Evolutionary conservation across 768 basidiomycete genomes (phyloP).

Genomic region (Pleurotus sapidus): DNA sequence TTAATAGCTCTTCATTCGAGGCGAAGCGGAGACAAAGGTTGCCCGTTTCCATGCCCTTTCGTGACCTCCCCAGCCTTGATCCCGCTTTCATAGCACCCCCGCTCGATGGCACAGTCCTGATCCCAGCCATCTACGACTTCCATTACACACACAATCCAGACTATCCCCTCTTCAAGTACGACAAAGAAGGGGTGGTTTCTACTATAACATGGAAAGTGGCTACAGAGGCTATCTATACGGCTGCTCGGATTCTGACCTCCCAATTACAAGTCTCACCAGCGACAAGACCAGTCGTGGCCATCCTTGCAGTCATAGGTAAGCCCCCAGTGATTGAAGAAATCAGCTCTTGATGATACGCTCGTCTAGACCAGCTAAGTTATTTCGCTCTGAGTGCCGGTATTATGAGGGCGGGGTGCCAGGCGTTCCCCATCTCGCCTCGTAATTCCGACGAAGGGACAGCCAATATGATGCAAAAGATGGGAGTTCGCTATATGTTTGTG

Average conservation of each 20-base stretch:
- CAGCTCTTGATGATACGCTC: not conserved
- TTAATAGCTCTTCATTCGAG: not conserved
- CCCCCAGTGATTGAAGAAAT: not conserved
- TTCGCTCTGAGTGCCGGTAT: slow-evolving; percentile 31
- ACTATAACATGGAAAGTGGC: slow-evolving; percentile 17
- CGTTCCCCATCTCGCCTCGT: slow-evolving; percentile 37
- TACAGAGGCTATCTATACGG: slow-evolving; percentile 13
- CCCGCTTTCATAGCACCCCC: not conserved
- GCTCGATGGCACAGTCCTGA: slow-evolving; percentile 3
- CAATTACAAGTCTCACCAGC: not conserved
- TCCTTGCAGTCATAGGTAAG: slow-evolving; percentile 24
- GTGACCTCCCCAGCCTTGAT: not conserved
- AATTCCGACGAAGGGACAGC: slow-evolving; percentile 46
- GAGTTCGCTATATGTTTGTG: slow-evolving; percentile 21
- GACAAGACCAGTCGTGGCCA: slow-evolving; percentile 22
- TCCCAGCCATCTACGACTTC: slow-evolving; percentile 25
- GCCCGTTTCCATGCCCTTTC: not conserved
- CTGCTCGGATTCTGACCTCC: slow-evolving; percentile 10
- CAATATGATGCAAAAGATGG: slow-evolving; percentile 32
- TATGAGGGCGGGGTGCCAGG: slow-evolving; percentile 33
- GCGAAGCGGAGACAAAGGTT: not conserved
- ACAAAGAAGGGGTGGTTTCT: slow-evolving; percentile 5
- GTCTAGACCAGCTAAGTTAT: slow-evolving; percentile 30
- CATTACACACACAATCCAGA: slow-evolving; percentile 18
- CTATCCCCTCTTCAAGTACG: slow-evolving; percentile 27